Evolutionary conservation across 148 eudicot species (phyloP).

Genomic region (Persicaria tinctoria): DNA sequence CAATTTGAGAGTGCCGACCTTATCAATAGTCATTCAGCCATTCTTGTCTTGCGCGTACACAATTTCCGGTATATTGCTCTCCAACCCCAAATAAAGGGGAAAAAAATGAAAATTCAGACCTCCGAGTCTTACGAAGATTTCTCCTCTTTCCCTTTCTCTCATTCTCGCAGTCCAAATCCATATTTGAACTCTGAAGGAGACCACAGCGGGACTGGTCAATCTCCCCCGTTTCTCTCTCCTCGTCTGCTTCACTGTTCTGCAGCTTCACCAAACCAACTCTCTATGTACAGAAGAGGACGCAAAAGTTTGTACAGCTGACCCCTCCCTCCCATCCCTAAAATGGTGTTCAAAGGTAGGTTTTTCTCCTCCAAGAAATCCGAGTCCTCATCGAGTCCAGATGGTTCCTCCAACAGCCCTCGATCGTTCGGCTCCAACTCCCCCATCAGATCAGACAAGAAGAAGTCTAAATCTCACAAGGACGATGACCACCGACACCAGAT

Average conservation of each 20-base stretch:
- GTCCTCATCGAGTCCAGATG: slow-evolving; percentile 61
- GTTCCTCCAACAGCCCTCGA: slow-evolving; percentile 79
- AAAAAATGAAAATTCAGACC: not conserved
- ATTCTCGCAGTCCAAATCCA: not conserved
- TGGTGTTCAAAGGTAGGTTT: slow-evolving; percentile 97
- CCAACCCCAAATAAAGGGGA: too few relatives aligned
- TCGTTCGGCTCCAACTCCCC: slow-evolving; percentile 65
- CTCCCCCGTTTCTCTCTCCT: not conserved
- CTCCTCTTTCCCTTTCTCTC: not conserved
- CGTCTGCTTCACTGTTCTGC: slow-evolving; percentile 9
- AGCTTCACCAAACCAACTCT: slow-evolving; percentile 7
- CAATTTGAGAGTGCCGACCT: too few relatives aligned
- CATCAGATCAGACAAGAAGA: slow-evolving; percentile 67
- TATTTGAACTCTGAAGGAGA: not conserved
- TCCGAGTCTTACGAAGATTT: not conserved
- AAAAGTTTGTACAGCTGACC: not conserved
- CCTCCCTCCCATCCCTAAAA: slow-evolving; percentile 14
- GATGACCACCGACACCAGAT: slow-evolving; percentile 12
- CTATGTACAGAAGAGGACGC: slow-evolving; percentile 10
- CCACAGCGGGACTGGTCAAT: not conserved
- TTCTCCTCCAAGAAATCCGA: slow-evolving; percentile 95
- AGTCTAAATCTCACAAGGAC: slow-evolving; percentile 34
- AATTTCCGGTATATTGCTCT: too few relatives aligned
- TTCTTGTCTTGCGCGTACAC: too few relatives aligned
- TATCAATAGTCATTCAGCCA: too few relatives aligned